These are phyloP conservation scores for Odontarrhena argentea DNA, from an alignment of 345 rosid species.

Conservation along the genomic window DNA sequence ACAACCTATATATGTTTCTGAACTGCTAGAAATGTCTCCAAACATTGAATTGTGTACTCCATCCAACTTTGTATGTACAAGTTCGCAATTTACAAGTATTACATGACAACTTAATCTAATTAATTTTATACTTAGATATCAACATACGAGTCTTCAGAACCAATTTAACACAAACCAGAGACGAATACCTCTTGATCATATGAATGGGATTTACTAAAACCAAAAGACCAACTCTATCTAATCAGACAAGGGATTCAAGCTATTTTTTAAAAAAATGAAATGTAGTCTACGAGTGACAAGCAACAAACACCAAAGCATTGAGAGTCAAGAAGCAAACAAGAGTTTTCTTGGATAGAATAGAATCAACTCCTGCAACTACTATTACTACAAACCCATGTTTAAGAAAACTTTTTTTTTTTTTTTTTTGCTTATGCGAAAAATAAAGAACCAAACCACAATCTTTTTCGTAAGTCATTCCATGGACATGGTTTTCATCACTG, in stretches of 20 bases:
- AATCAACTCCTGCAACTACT: constrained; percentile 13
- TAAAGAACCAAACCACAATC: constrained; percentile 21
- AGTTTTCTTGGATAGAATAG: constrained; percentile 28
- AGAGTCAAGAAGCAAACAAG: constrained; percentile 4
- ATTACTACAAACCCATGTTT: constrained; percentile 30
- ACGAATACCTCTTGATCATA: not conserved
- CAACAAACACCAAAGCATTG: not conserved
- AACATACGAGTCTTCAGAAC: no score
- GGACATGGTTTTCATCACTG: constrained; percentile 46
- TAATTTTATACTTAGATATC: no score
- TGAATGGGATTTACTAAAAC: not conserved
- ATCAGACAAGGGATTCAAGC: not conserved
- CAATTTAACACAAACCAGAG: no score
- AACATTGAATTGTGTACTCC: no score
- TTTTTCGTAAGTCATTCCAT: constrained; percentile 9
- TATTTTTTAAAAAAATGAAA: not conserved
- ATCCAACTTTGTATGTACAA: no score
- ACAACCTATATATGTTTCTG: no score
- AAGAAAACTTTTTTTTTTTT: not conserved
- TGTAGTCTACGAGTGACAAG: constrained; percentile 2
- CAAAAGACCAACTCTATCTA: not conserved
- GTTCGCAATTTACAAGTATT: no score
- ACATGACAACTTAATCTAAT: no score
- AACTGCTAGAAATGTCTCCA: no score
- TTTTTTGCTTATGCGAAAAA: not conserved